Evolutionary conservation across 2,329 filamentous ascomycete species (phyloP), one percentile per base, ranked within the genome.

Genomic region (Claviceps africana): DNA sequence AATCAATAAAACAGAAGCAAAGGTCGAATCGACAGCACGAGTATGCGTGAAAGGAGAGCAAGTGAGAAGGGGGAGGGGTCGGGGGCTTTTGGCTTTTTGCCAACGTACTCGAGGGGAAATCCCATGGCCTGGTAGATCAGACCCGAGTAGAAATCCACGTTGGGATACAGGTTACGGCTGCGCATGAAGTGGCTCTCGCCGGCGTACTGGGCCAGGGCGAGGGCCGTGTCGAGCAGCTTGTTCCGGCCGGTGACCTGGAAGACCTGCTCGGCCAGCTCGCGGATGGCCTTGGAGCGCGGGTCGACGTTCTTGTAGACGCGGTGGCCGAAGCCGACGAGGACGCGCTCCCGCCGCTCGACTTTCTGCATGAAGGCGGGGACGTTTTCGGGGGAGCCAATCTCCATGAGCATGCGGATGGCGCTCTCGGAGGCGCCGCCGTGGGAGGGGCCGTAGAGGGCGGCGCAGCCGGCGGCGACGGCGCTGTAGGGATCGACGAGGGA

Each of bases 371-470:
- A 72, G 0, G 63, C 65, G 0, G 74, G 73, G 4, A 78, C 74
- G 39, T 75, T 75, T 44, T 75, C 72, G 2, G 71, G 69, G 1
- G 64, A 69, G 17, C 74, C 75, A 51, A 79, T 74, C 56, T 73
- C 68, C 57, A 72, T 72, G 4, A 79, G 65, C 67, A 74, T 74
- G 47, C 73, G 71, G 59, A 79, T 78, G 0, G 77, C 77, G 22
- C 72, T 71, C 56, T 81, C 78, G 0, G 75, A 77, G 3, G 78
- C 78, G n/a, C 77, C 78, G 52, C 76, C 78, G 61, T 81, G 78
- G 0, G 78, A 74, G 0, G 76, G 76, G 0, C 78, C 78, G 56
- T 78, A 77, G 2, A 75, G 68, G 0, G 75, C 75, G 0, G 76
- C 70, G n/a, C 73, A 72, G 5, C 75, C 69, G 0, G 76, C 73